These are phyloP conservation scores for Talaromyces trachyspermus DNA, from an alignment of 495 filamentous ascomycete genomes.

Conservation along the genomic window DNA sequence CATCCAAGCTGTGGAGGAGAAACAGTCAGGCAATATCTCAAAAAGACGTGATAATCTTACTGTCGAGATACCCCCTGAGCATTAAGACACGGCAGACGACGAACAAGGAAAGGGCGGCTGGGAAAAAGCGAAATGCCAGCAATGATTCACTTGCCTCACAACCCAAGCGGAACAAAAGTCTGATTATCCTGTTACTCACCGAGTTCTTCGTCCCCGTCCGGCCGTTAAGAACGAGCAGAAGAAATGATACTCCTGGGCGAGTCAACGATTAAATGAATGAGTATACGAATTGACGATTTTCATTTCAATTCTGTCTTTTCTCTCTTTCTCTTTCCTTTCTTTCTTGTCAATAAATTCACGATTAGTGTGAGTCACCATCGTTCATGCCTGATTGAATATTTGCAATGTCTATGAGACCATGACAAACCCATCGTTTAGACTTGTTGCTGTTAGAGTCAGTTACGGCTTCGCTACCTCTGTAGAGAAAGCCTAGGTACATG, in stretches of 20 bases:
- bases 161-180: background rate
- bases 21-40: background rate
- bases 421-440: background rate
- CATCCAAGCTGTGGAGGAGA: too few species aligned
- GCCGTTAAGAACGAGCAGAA: too few species aligned
- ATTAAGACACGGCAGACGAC: background rate
- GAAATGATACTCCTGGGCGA: too few species aligned
- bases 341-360: background rate
- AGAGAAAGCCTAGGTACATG: too few species aligned
- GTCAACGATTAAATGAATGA: too few species aligned
- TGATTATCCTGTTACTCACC: background rate
- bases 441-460: background rate
- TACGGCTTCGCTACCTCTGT: too few species aligned
- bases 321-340: background rate
- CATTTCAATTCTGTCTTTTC: too few species aligned
- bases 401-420: background rate
- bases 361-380: background rate
- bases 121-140: conserved; percentile 1
- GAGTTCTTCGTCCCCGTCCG: too few species aligned
- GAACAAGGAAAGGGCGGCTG: background rate
- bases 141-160: background rate
- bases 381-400: background rate
- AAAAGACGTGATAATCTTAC: background rate
- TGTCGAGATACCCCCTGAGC: background rate
- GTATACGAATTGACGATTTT: too few species aligned